Evolutionary conservation across 2,329 filamentous ascomycete genomes (phyloP).

Genomic region (Trichothecium roseum): DNA sequence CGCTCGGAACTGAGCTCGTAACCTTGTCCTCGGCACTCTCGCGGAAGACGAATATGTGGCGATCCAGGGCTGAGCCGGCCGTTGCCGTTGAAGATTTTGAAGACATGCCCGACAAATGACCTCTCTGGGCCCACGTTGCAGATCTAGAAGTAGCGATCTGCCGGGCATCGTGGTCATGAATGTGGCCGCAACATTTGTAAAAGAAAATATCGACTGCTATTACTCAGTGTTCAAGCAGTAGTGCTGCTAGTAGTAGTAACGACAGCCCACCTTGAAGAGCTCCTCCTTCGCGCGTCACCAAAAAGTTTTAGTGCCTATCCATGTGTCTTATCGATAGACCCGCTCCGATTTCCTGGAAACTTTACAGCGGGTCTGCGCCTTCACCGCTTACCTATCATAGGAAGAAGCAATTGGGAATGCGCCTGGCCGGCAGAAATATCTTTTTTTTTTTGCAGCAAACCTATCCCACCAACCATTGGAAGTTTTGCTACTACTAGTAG

Average conservation of each 20-base stretch:
- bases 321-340: constrained; percentile 21
- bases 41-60: constrained; percentile 25
- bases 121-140: constrained; percentile 19
- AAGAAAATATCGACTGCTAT: not conserved
- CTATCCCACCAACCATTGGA: not conserved
- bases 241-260: not conserved
- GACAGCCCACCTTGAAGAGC: not conserved
- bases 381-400: too few relatives aligned
- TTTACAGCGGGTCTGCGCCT: not conserved
- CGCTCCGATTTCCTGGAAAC: constrained; percentile 7
- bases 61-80: constrained; percentile 15
- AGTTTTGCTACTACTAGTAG: not conserved
- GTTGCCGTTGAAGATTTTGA: constrained; percentile 12
- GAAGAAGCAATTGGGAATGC: too few relatives aligned
- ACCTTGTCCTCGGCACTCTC: constrained; percentile 11
- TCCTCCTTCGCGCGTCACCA: not conserved
- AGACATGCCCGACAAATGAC: constrained; percentile 28
- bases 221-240: too few relatives aligned
- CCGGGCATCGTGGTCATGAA: constrained; percentile 19
- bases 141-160: constrained; percentile 22
- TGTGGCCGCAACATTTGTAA: not conserved
- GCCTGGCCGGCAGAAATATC: constrained; percentile 23
- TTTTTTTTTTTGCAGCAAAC: constrained; percentile 21
- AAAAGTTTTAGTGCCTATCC: not conserved
- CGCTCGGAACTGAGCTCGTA: constrained; percentile 14